Conservation (phyloP, 2,329 filamentous ascomycete species). For the Claviceps purpurea region DNA sequence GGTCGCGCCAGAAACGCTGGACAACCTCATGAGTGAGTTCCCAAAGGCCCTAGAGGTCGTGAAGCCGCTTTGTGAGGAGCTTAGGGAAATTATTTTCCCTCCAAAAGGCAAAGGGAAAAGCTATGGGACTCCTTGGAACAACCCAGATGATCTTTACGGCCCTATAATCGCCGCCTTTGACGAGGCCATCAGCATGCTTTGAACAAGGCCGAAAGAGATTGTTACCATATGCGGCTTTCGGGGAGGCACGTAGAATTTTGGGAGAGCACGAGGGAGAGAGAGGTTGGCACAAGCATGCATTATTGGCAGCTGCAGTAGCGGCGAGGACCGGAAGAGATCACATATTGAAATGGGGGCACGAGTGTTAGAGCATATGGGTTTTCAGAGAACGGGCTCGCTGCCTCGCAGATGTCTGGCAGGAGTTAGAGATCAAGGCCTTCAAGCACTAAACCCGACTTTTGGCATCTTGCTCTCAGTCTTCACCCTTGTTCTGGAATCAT, state of each 20-base stretch:
- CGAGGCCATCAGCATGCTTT: not conserved
- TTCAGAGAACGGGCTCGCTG: too few species aligned
- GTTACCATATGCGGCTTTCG: too few species aligned
- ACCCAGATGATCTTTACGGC: conserved; percentile 7
- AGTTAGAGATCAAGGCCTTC: too few species aligned
- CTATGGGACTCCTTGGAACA: conserved; percentile 6
- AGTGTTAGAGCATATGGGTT: too few species aligned
- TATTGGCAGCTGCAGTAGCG: too few species aligned
- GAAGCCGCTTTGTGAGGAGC: conserved; percentile 9
- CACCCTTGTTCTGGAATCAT: too few species aligned
- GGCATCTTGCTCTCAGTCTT: too few species aligned
- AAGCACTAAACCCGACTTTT: too few species aligned
- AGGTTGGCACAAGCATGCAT: too few species aligned
- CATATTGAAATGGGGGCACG: too few species aligned
- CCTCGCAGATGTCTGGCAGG: too few species aligned
- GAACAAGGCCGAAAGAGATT: not conserved
- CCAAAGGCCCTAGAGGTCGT: conserved; percentile 7
- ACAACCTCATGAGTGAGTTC: conserved; percentile 7
- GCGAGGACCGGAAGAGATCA: too few species aligned
- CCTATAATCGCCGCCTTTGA: conserved; percentile 8
- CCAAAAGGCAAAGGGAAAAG: not conserved
- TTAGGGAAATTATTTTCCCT: conserved; percentile 7
- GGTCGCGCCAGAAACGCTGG: not conserved
- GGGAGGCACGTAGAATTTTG: not conserved
- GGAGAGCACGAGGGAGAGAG: not conserved